Base-by-base conservation (phyloP, 129 eudicot species). In the Calendula officinalis region DNA sequence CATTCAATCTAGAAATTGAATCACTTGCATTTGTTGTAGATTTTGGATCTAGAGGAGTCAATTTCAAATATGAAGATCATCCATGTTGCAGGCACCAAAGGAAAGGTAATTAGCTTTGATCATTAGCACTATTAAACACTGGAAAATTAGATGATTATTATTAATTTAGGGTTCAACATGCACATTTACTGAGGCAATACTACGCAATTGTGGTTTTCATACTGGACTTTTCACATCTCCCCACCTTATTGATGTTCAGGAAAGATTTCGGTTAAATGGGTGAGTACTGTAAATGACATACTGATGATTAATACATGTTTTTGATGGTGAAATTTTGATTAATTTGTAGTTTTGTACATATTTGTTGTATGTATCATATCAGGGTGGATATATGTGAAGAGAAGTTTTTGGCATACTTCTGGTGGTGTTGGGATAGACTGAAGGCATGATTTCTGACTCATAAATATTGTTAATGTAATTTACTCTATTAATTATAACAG, bases 71-170 rank as follows among this genome's bases (percentile, higher is more conserved):
- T 92, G 96, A 92, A 92, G 83, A 72, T 92, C 66, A 92, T 92
- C 69, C 99, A 92, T 62, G 99, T 92, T 33, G 99, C 99, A 34
- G 99, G 99, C 56, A 92, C 99, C 38, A 92, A 92, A 75, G 99
- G 99, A 74, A 92, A 92, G 96, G 99, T 22, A 22, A 22, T 42
- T 62, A 42, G 43, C 37, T 51, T 50, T 61, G 35, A 27, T 37
- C 16, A 43, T 63, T 63, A 63, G n/a, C n/a, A 63, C 33, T 37
- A 5, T 54, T 32, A 12, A 8, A 36, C 8, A 27, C 32, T 53
- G 32, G 39, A 32, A 14, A 16, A 55, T 68, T 22, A 22, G 30
- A 22, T 22, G 30, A 22, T 61, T 16, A 3, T 4, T 22, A 22
- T 15, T 48, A 4, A 12, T n/a, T 48, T 65, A 90, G 99, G 99